phyloP scores from a whole-genome alignment of 768 basidiomycete genomes.

The Lentinus brumalis region DNA sequence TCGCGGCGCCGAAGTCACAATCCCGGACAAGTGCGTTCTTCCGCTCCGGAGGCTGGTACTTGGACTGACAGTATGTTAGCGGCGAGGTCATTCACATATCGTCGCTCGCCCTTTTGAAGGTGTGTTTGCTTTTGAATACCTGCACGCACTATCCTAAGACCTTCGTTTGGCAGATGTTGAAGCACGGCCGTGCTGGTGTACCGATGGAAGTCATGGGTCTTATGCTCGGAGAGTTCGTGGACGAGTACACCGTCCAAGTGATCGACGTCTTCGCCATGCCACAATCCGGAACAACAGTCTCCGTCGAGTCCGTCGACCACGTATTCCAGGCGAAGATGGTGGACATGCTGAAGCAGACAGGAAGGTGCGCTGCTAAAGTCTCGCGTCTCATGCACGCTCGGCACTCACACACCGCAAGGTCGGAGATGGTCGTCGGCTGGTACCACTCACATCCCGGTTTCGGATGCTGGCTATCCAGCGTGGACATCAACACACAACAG shows the following conservation, averaged over 20 bases:
- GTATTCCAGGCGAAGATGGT: conserved; percentile 99
- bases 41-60: neutral
- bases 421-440: conserved; percentile 99
- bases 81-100: conserved; percentile 98
- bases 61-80: conserved; percentile 40
- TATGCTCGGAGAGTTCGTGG: conserved; percentile 97
- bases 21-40: conserved; percentile 73
- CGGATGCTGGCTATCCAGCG: conserved; percentile 98
- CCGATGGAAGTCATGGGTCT: conserved; percentile 99
- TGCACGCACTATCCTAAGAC: no score
- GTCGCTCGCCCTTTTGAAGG: conserved; percentile 95
- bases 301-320: conserved; percentile 97
- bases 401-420: conserved; percentile 43
- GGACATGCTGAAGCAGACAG: conserved; percentile 99
- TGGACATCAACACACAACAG: conserved; percentile 99
- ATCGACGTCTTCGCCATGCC: conserved; percentile 99
- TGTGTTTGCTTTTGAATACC: conserved; percentile 31
- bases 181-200: conserved; percentile 97
- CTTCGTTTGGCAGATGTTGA: conserved; percentile 76
- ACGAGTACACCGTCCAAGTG: conserved; percentile 93
- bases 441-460: conserved; percentile 99
- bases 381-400: neutral
- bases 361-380: conserved; percentile 60
- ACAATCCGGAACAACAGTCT: conserved; percentile 95
- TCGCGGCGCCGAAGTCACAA: conserved; percentile 42